phyloP scores from a whole-genome alignment of 139 green algal genomes.

The Spirogloea muscicola region DNA sequence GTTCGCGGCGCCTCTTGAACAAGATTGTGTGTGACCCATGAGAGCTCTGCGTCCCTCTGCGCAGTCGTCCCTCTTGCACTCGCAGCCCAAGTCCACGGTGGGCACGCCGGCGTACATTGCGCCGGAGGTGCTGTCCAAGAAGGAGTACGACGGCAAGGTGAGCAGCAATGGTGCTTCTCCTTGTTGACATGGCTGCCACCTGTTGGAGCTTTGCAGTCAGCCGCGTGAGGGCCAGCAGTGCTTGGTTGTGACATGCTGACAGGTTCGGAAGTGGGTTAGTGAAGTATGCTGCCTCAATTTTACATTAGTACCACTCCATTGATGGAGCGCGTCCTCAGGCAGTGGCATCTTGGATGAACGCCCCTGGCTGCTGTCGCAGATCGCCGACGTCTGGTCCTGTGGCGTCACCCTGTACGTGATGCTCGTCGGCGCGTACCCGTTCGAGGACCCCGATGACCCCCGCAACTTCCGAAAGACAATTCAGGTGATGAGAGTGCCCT shows the following conservation, averaged over 20 bases:
- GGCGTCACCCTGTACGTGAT: conserved; percentile 99
- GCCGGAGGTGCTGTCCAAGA: conserved; percentile 66
- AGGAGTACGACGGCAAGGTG: conserved; percentile 49
- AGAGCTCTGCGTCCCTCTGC: too few species aligned
- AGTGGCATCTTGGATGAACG: background rate
- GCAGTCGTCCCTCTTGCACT: conserved; percentile 78
- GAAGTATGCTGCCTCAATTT: too few species aligned
- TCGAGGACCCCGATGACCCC: conserved; percentile 92
- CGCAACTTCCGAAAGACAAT: conserved; percentile 98
- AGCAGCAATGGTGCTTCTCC: background rate
- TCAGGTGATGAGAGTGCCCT: too few species aligned
- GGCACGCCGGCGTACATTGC: conserved; percentile 99
- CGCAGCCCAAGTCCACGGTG: conserved; percentile 95
- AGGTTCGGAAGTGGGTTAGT: too few species aligned
- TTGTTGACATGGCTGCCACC: too few species aligned
- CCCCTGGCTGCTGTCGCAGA: conserved; percentile 54
- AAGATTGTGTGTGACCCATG: too few species aligned
- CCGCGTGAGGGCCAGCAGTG: too few species aligned
- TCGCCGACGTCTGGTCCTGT: conserved; percentile 95
- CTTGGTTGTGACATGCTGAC: too few species aligned
- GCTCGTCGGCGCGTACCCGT: conserved; percentile 94
- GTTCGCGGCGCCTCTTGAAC: too few species aligned
- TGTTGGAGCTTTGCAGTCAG: too few species aligned
- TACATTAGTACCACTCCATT: background rate
- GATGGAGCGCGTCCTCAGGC: background rate